phyloP scores from a whole-genome alignment of 371 early-diverging fungal species.

The Syncephalastrum contaminatum region DNA sequence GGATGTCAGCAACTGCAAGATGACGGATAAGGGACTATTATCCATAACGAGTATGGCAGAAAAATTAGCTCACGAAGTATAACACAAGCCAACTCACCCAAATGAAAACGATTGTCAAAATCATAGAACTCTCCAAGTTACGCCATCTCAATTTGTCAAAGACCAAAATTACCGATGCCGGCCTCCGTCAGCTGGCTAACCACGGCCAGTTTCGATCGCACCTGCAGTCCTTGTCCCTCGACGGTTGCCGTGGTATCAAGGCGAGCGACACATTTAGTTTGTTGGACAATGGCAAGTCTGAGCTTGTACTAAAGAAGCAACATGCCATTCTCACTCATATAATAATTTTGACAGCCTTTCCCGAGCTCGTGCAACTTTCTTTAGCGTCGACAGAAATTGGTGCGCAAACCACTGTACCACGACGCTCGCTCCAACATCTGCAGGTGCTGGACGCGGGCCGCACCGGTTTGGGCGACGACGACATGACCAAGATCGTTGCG shows the following conservation, averaged over 20 bases:
- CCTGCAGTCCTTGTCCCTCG: slow-evolving; percentile 22
- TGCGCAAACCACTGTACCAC: slow-evolving; percentile 9
- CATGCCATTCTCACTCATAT: neutral
- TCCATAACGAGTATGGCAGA: slow-evolving; percentile 28
- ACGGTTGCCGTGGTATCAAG: slow-evolving; percentile 28
- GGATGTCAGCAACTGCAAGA: slow-evolving; percentile 42
- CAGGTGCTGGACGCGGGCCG: slow-evolving; percentile 27
- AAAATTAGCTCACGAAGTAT: neutral
- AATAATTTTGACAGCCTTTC: slow-evolving; percentile 17
- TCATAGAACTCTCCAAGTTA: slow-evolving; percentile 23
- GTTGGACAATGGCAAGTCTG: slow-evolving; percentile 21
- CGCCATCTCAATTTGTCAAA: slow-evolving; percentile 32
- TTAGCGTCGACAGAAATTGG: slow-evolving; percentile 21
- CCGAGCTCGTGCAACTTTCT: slow-evolving; percentile 23
- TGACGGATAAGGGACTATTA: slow-evolving; percentile 37
- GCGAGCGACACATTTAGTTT: slow-evolving; percentile 15
- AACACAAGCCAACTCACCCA: neutral
- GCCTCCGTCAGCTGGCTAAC: slow-evolving; percentile 18
- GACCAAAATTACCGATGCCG: slow-evolving; percentile 37
- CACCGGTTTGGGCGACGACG: slow-evolving; percentile 26
- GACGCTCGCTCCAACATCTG: slow-evolving; percentile 7
- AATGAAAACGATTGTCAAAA: neutral
- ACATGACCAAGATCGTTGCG: slow-evolving; percentile 23
- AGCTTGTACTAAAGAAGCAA: neutral
- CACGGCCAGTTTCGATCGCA: slow-evolving; percentile 18